Evolutionary conservation across 345 rosid genomes (phyloP).

Genomic region (Populus simonii): DNA sequence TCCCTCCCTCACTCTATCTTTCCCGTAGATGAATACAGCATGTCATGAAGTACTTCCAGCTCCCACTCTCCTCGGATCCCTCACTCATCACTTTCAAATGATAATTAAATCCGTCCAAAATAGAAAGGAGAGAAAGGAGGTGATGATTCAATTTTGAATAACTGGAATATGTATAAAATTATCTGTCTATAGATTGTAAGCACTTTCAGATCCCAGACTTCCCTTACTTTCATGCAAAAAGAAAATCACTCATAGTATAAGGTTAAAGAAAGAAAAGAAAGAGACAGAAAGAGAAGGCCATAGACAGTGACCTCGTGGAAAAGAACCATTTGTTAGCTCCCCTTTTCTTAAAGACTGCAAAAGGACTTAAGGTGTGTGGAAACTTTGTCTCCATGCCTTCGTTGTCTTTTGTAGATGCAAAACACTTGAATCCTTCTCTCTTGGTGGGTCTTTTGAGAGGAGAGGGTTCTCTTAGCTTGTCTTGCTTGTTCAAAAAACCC

Average conservation of each 20-base stretch:
- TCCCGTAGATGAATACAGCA: slow-evolving; percentile 18
- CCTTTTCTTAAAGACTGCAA: slow-evolving; percentile 48
- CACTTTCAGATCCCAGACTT: slow-evolving; percentile 34
- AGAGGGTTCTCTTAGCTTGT: slow-evolving; percentile 13
- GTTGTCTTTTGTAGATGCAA: slow-evolving; percentile 38
- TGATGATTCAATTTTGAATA: slow-evolving; percentile 4
- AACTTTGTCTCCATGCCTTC: slow-evolving; percentile 40
- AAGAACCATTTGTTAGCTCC: slow-evolving; percentile 35
- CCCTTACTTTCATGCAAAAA: slow-evolving; percentile 56
- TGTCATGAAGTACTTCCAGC: slow-evolving; percentile 25
- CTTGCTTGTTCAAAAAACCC: slow-evolving; percentile 13
- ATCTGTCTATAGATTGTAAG: slow-evolving; percentile 15
- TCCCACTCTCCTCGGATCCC: slow-evolving; percentile 48
- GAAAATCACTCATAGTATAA: not conserved
- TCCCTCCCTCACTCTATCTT: not conserved
- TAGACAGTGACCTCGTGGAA: slow-evolving; percentile 28
- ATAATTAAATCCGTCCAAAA: slow-evolving; percentile 19
- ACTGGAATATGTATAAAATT: slow-evolving; percentile 3
- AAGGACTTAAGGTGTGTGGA: slow-evolving; percentile 32
- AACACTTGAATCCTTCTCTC: not conserved
- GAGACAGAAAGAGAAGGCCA: slow-evolving; percentile 3
- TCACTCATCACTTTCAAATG: slow-evolving; percentile 51
- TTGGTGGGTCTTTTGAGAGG: slow-evolving; percentile 15
- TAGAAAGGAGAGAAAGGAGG: slow-evolving; percentile 5
- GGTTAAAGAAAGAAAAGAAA: slow-evolving; percentile 11